Evolutionary conservation across 1,139 yeast genomes (phyloP).

Genomic region (Petasospora rhodanensis): DNA sequence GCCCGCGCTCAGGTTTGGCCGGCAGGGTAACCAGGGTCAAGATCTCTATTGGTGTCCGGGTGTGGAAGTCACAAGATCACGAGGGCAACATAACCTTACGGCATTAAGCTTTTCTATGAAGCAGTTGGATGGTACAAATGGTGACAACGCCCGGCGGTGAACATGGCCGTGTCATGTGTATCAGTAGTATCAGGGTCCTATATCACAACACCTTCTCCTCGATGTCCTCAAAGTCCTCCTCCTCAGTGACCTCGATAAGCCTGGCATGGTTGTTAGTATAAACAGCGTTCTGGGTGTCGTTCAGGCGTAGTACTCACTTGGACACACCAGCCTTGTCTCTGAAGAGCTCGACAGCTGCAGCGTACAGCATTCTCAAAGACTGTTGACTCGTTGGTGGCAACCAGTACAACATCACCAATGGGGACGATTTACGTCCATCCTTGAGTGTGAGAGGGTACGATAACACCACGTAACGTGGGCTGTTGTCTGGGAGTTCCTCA

Average conservation of each 20-base stretch:
- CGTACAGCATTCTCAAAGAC: constrained; percentile 78
- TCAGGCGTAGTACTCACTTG: constrained; percentile 39
- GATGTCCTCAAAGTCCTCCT: constrained; percentile 56
- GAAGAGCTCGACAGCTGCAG: constrained; percentile 80
- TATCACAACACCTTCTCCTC: constrained; percentile 28
- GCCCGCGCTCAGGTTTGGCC: no score
- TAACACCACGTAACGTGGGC: constrained; percentile 70
- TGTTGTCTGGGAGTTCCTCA: constrained; percentile 78
- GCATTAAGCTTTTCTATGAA: no score
- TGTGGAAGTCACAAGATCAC: no score
- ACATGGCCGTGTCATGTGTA: no score
- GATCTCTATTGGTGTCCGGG: no score
- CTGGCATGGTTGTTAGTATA: constrained; percentile 24
- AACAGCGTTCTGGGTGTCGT: background rate
- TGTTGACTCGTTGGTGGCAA: constrained; percentile 81
- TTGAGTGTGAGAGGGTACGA: constrained; percentile 68
- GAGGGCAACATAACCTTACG: no score
- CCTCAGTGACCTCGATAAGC: constrained; percentile 52
- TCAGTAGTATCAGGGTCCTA: no score
- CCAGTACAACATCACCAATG: constrained; percentile 78
- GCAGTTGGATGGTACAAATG: no score
- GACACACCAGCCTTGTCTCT: constrained; percentile 75
- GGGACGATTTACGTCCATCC: constrained; percentile 73
- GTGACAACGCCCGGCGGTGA: no score
- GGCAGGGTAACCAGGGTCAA: no score